phyloP scores from a whole-genome alignment of 2,329 filamentous ascomycete species.

The Diaporthe ampelina region DNA sequence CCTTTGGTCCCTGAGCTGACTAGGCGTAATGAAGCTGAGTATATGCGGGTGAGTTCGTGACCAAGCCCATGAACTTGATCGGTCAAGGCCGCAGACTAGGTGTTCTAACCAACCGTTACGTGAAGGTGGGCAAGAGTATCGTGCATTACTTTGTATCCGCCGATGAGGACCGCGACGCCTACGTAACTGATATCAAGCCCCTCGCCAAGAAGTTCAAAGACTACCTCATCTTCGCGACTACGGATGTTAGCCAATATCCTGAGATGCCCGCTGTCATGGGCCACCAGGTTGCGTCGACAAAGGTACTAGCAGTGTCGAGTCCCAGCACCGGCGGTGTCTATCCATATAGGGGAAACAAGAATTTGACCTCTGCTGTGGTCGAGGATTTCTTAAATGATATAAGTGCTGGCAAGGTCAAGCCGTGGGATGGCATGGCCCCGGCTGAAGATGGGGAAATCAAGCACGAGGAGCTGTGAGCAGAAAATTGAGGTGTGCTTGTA shows the following conservation, averaged over 20 bases:
- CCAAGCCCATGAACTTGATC: background rate
- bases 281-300: conserved; percentile 47
- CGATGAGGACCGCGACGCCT: conserved; percentile 51
- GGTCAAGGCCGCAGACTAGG: conserved; percentile 43
- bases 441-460: conserved; percentile 18
- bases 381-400: conserved; percentile 61
- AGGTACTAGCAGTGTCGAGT: conserved; percentile 60
- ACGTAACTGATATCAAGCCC: conserved; percentile 53
- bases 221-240: conserved; percentile 63
- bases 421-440: conserved; percentile 49
- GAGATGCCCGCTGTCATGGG: conserved; percentile 59
- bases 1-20: conserved; percentile 61
- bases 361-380: conserved; percentile 53
- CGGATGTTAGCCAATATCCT: conserved; percentile 60
- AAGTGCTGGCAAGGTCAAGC: conserved; percentile 56
- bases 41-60: conserved; percentile 51
- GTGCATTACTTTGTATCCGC: conserved; percentile 52
- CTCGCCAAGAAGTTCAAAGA: conserved; percentile 61
- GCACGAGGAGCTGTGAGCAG: conserved; percentile 43
- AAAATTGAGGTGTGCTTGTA: background rate
- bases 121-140: conserved; percentile 48
- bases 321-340: conserved; percentile 60
- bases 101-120: conserved; percentile 51
- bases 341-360: conserved; percentile 50
- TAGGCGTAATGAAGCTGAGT: conserved; percentile 59